Percentiles rank a stretch among this genome's conserved stretches.
Evolutionary conservation across 257 asterid genomes (phyloP).

Genomic region (Penstemon eatonii): DNA sequence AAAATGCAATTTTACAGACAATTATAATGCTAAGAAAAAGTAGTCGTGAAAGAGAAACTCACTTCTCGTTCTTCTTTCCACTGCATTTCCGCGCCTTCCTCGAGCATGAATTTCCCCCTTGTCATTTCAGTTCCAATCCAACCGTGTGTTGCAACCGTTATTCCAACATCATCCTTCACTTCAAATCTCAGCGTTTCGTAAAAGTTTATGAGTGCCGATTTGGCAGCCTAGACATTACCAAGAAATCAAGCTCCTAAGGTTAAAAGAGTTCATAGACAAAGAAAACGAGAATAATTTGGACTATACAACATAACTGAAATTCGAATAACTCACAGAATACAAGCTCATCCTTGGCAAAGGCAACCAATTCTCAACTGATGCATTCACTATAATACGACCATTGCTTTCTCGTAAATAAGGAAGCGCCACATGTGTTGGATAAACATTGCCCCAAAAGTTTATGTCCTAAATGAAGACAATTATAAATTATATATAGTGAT

Average conservation of each 20-base stretch:
- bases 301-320: not conserved
- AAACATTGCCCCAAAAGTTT: slow-evolving; percentile 95
- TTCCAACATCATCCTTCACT: slow-evolving; percentile 66
- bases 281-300: not conserved
- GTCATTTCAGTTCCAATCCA: slow-evolving; percentile 86
- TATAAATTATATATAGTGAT: not conserved
- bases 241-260: not conserved
- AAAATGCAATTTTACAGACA: no score
- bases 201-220: slow-evolving; percentile 77
- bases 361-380: slow-evolving; percentile 88
- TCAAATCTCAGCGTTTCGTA: slow-evolving; percentile 87
- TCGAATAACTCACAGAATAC: slow-evolving; percentile 57
- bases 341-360: slow-evolving; percentile 97
- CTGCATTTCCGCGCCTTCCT: slow-evolving; percentile 96
- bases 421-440: slow-evolving; percentile 86
- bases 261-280: not conserved
- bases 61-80: slow-evolving; percentile 97
- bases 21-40: not conserved
- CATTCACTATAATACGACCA: slow-evolving; percentile 78
- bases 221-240: slow-evolving; percentile 62
- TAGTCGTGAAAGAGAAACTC: slow-evolving; percentile 10
- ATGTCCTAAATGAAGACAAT: slow-evolving; percentile 56
- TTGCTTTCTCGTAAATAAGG: slow-evolving; percentile 70
- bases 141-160: slow-evolving; percentile 85
- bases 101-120: slow-evolving; percentile 75